A percentile compares a stretch with the other conserved stretches of the same genome.
These are phyloP conservation scores for Leishmania martiniquensis DNA, from an alignment of 208 protist species.

Conservation along the genomic window DNA sequence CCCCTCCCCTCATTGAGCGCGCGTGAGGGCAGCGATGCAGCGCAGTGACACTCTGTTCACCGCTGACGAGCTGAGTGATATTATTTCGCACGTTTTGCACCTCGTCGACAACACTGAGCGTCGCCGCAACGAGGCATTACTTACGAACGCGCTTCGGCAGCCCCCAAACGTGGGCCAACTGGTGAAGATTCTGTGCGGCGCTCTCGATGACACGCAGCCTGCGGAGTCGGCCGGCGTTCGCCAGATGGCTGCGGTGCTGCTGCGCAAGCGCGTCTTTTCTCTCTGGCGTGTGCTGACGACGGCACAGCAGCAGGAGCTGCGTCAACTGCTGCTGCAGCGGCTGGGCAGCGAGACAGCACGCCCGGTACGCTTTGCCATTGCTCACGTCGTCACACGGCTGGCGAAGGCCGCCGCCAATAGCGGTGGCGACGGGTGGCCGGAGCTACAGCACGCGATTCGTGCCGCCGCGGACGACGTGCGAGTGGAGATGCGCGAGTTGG, in stretches of 20 bases:
- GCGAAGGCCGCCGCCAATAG: constrained; percentile 65
- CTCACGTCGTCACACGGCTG: constrained; percentile 77
- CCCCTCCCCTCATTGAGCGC: neutral
- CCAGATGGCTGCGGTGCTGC: constrained; percentile 82
- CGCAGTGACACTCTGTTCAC: constrained; percentile 17
- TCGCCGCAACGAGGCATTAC: constrained; percentile 46
- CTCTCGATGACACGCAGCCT: constrained; percentile 15
- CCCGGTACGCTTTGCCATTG: constrained; percentile 75
- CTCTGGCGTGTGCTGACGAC: constrained; percentile 64
- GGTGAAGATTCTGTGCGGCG: constrained; percentile 50
- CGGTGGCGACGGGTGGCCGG: constrained; percentile 53
- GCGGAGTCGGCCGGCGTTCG: constrained; percentile 55
- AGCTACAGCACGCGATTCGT: constrained; percentile 66
- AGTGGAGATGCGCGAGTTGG: constrained; percentile 79
- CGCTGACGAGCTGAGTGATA: constrained; percentile 46
- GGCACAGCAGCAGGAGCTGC: constrained; percentile 51
- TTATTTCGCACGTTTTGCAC: constrained; percentile 62
- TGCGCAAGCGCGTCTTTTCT: constrained; percentile 80
- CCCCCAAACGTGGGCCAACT: constrained; percentile 51
- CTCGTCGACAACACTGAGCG: constrained; percentile 73
- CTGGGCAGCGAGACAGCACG: constrained; percentile 65
- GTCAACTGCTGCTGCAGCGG: constrained; percentile 62
- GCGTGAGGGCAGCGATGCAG: neutral
- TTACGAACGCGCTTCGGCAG: constrained; percentile 48
- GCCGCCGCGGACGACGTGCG: constrained; percentile 44